Conservation (phyloP, 2,329 filamentous ascomycete genomes). For the Byssochlamys sp. region DNA sequence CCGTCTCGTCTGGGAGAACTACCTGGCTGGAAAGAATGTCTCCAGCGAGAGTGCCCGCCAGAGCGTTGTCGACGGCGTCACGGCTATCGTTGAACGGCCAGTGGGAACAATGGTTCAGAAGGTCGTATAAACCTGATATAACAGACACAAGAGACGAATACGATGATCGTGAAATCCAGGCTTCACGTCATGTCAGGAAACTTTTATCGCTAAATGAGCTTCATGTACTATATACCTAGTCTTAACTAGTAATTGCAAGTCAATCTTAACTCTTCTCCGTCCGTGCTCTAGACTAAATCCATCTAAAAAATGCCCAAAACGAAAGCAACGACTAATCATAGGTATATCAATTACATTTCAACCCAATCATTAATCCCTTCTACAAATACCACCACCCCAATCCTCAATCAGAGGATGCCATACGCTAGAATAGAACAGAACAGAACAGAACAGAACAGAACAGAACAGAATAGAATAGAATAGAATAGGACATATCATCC, state of each 20-base stretch:
- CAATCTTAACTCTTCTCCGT: neutral
- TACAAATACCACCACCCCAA: neutral
- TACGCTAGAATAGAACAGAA: too few relatives aligned
- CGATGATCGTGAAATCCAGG: neutral
- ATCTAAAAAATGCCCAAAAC: too few relatives aligned
- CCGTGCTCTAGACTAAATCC: too few relatives aligned
- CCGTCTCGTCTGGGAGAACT: conserved; percentile 77
- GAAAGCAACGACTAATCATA: too few relatives aligned
- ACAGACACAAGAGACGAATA: neutral
- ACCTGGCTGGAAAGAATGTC: conserved; percentile 75
- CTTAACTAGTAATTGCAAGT: neutral
- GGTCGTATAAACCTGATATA: conserved; percentile 38
- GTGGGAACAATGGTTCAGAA: conserved; percentile 77
- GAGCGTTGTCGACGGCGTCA: conserved; percentile 76
- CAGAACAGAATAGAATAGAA: too few relatives aligned
- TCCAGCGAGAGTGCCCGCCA: conserved; percentile 72
- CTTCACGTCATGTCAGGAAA: neutral
- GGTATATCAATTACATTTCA: too few relatives aligned
- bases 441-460: too few relatives aligned
- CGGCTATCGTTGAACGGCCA: conserved; percentile 79
- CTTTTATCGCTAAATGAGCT: neutral
- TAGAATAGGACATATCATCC: too few relatives aligned
- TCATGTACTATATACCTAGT: neutral
- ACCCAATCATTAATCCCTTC: too few relatives aligned
- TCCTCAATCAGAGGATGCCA: too few relatives aligned